Conservation (phyloP, 1,284 basidiomycete genomes). For the Malassezia equina region DNA sequence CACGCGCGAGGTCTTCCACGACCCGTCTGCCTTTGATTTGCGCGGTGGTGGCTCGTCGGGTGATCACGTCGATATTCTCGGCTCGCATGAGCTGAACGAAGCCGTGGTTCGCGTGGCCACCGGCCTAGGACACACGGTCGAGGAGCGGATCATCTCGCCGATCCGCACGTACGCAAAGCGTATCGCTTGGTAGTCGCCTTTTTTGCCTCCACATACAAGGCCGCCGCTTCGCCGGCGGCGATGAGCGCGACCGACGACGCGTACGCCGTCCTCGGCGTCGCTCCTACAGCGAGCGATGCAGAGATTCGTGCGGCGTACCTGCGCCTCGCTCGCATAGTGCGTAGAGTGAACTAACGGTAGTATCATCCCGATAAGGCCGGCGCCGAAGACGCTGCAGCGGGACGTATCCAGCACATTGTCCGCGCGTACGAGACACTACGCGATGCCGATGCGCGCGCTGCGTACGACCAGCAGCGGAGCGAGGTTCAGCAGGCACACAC, state of each 20-base stretch:
- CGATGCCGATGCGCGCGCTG: neutral
- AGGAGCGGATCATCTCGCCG: slow-evolving; percentile 65
- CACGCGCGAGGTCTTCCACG: slow-evolving; percentile 82
- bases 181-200: slow-evolving; percentile 23
- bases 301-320: slow-evolving; percentile 14
- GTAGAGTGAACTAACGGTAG: neutral
- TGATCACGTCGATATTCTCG: slow-evolving; percentile 80
- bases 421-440: slow-evolving; percentile 14
- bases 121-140: slow-evolving; percentile 50
- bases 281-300: neutral
- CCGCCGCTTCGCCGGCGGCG: neutral
- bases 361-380: slow-evolving; percentile 14
- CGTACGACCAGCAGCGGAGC: slow-evolving; percentile 1
- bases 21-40: slow-evolving; percentile 63
- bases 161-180: slow-evolving; percentile 53
- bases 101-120: slow-evolving; percentile 79
- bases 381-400: neutral
- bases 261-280: slow-evolving; percentile 13
- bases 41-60: slow-evolving; percentile 64
- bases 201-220: neutral
- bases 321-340: slow-evolving; percentile 4
- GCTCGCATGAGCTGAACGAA: slow-evolving; percentile 74
- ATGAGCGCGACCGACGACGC: slow-evolving; percentile 4
- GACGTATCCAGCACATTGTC: slow-evolving; percentile 6
- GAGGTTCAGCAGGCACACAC: neutral